A percentile compares a stretch with the other conserved stretches of the same genome.
These are phyloP conservation scores for Alternaria sp. DNA, from an alignment of 2,329 filamentous ascomycete species.

Conservation along the genomic window DNA sequence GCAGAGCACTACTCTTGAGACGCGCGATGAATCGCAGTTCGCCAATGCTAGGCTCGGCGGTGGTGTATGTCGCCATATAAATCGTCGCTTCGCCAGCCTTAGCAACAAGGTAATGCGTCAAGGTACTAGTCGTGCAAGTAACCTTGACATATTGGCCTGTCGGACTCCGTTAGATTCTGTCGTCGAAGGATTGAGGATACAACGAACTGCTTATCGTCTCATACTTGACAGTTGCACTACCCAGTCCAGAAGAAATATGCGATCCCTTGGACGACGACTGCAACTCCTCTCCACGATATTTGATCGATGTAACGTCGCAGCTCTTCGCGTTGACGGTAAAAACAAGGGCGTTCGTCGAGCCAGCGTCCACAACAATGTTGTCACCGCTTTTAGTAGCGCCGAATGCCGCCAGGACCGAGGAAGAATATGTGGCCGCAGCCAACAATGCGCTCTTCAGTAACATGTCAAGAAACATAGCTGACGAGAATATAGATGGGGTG, in stretches of 20 bases:
- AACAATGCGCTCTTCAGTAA: slow-evolving; percentile 32
- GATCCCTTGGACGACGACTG: slow-evolving; percentile 61
- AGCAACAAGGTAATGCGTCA: slow-evolving; percentile 70
- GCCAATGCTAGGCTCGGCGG: slow-evolving; percentile 48
- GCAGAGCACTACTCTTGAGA: slow-evolving; percentile 55
- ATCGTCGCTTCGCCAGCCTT: slow-evolving; percentile 66
- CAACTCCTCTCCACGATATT: slow-evolving; percentile 64
- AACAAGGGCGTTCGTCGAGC: slow-evolving; percentile 39
- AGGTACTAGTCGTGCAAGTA: slow-evolving; percentile 64
- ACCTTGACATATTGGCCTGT: slow-evolving; percentile 62
- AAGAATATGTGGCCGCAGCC: slow-evolving; percentile 34
- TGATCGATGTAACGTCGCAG: slow-evolving; percentile 70
- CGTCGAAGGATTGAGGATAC: not conserved
- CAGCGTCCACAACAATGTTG: slow-evolving; percentile 45
- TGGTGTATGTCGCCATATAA: slow-evolving; percentile 64
- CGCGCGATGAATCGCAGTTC: slow-evolving; percentile 71
- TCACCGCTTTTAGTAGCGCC: slow-evolving; percentile 41
- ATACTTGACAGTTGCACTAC: slow-evolving; percentile 62
- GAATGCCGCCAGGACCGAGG: slow-evolving; percentile 43
- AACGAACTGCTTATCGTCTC: slow-evolving; percentile 37
- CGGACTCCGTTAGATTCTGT: not conserved
- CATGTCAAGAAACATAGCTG: slow-evolving; percentile 22
- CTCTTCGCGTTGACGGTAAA: slow-evolving; percentile 52
- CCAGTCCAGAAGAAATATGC: slow-evolving; percentile 66
- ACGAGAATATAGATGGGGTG: not conserved